Percentiles rank a stretch among this genome's conserved stretches.
Evolutionary conservation across 2,329 filamentous ascomycete genomes (phyloP).

Genomic region (Shiraia bambusicola): DNA sequence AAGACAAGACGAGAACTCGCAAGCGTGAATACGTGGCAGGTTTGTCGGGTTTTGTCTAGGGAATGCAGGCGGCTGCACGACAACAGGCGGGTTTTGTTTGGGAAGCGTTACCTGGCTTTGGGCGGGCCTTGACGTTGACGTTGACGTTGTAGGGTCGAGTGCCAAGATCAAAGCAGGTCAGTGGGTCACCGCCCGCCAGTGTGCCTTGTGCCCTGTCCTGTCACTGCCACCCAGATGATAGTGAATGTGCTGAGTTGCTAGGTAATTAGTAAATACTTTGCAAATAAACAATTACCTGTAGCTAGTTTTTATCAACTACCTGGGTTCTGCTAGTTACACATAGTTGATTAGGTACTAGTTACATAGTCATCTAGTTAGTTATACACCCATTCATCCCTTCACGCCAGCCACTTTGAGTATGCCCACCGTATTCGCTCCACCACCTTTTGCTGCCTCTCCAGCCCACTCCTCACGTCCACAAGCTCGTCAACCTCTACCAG

Average conservation of each 20-base stretch:
- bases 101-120: slow-evolving; percentile 5
- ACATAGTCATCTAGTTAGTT: too few species aligned
- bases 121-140: slow-evolving; percentile 15
- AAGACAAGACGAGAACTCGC: slow-evolving; percentile 3
- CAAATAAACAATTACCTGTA: too few species aligned
- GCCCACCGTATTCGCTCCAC: slow-evolving; percentile 86
- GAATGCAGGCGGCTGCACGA: slow-evolving; percentile 9
- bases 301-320: too few species aligned
- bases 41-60: not conserved
- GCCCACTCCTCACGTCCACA: slow-evolving; percentile 73
- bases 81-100: slow-evolving; percentile 5
- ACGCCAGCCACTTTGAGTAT: slow-evolving; percentile 71
- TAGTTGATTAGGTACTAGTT: too few species aligned
- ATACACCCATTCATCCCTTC: slow-evolving; percentile 1
- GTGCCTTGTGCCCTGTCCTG: too few species aligned
- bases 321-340: too few species aligned
- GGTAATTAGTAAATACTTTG: too few species aligned
- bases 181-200: not conserved
- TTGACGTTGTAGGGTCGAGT: slow-evolving; percentile 17
- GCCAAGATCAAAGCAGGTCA: slow-evolving; percentile 14
- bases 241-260: too few species aligned
- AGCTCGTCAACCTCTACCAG: slow-evolving; percentile 85
- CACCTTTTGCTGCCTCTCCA: slow-evolving; percentile 75
- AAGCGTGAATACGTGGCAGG: not conserved
- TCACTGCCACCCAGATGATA: slow-evolving; percentile 1